Evolutionary conservation across 345 rosid genomes (phyloP), one percentile per base, ranked within the genome.

Genomic region (Boechera stricta): DNA sequence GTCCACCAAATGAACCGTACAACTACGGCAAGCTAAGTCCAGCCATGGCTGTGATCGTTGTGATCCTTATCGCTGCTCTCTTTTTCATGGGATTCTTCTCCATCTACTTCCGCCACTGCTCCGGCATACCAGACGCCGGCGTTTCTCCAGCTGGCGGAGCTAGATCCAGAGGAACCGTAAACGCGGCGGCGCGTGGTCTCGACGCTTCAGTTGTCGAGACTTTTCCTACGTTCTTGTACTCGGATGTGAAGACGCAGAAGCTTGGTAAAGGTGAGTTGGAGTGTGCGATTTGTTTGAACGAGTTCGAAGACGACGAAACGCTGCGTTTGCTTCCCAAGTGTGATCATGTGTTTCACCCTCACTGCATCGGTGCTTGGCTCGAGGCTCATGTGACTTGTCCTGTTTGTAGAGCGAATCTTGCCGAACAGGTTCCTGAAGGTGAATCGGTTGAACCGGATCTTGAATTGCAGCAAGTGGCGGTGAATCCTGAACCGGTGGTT

Each of bases 301-400:
- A 96, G 67, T 96, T 96, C 55, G 93, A 96, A 69, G 97, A 91
- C 66, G 87, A 92, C 57, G 98, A 95, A 79, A 87, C 86, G 89
- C 92, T 95, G 86, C 98, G 99, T 84, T 80, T 95, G 47, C 74
- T 95, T 1, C 99, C 99, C 1, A 91, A 89, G 36, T 95, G 99
- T 36, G 91, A 92, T 71, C 98, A 95, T 73, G 99, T 87, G 6
- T 95, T 95, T 76, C 99, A 95, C 31, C 85, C 99, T 1, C 96
- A 93, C 3, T 96, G 99, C 49, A 86, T 96, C 71, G 98, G 76
- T 24, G 92, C 87, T 5, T 96, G 99, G 99, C 83, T 96, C 1
- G 80, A 75, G 47, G 92, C 90, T 18, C 98, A 96, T 69, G 84
- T 85, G 5, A 96, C 99, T 7, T 96, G 99, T 67, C 99, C 99